Conservation (phyloP, 768 basidiomycete species). For the Termitomyces sp. region DNA sequence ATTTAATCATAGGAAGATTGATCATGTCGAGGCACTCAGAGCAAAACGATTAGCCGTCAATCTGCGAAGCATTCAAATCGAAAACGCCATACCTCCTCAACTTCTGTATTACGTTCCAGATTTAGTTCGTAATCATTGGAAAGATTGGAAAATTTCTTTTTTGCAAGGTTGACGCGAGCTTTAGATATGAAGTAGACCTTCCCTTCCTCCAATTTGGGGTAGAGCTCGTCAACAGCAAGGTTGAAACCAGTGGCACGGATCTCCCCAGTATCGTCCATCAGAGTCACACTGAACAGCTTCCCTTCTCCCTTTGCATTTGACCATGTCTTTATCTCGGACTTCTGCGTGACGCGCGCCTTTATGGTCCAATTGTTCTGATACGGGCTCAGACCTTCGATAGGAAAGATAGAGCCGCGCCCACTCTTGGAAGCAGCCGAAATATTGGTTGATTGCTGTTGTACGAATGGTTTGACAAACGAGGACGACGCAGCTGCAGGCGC, state of each 20-base stretch:
- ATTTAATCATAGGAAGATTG: slow-evolving; percentile 78
- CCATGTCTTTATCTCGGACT: slow-evolving; percentile 86
- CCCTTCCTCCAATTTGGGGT: slow-evolving; percentile 81
- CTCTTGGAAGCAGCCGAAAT: slow-evolving; percentile 8
- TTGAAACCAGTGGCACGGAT: slow-evolving; percentile 94
- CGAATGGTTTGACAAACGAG: slow-evolving; percentile 14
- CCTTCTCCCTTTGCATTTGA: slow-evolving; percentile 90
- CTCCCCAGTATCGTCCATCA: slow-evolving; percentile 94
- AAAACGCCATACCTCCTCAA: slow-evolving; percentile 64
- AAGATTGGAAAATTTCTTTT: slow-evolving; percentile 92
- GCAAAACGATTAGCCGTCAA: slow-evolving; percentile 3
- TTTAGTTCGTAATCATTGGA: slow-evolving; percentile 90
- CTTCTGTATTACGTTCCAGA: slow-evolving; percentile 78
- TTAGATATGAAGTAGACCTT: slow-evolving; percentile 91
- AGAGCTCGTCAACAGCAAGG: slow-evolving; percentile 73
- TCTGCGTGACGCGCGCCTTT: slow-evolving; percentile 88
- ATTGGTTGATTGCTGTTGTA: slow-evolving; percentile 14
- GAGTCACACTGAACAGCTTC: slow-evolving; percentile 85
- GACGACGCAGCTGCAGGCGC: slow-evolving; percentile 18
- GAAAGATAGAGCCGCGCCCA: slow-evolving; percentile 45
- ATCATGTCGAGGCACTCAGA: slow-evolving; percentile 75
- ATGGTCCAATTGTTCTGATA: slow-evolving; percentile 99
- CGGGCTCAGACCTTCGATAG: slow-evolving; percentile 92
- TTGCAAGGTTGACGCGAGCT: slow-evolving; percentile 90
- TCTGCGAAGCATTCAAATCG: background rate